Evolutionary conservation across 164 flowering plant species (phyloP), one percentile per base, ranked within the genome.

Genomic region (Piper longum): DNA sequence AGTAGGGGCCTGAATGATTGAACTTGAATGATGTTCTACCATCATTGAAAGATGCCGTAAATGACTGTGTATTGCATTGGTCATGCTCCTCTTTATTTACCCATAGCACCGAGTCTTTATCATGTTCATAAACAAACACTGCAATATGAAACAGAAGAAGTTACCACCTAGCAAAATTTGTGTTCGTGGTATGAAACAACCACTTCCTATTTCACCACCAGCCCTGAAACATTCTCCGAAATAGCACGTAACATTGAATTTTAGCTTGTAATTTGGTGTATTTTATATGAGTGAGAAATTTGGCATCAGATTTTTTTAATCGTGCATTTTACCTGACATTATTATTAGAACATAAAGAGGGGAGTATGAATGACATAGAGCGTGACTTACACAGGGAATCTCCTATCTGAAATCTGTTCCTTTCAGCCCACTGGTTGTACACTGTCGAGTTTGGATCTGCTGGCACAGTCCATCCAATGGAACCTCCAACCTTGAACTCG

Each of bases 391-490:
- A 67, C 16, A 92, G 64, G 9, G 98, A 80, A 70, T 87, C 96
- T 44, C 93, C 89, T 36, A 79, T 70, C 57, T 76, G 85, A 60
- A 92, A 91, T 14, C 96, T 68, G 54, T 68, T 72, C 19, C 36
- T 74, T 64, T 83, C 88, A 9, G 98, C 98, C 98, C 98, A 89
- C 64, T 84, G 81, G 66, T 82, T 83, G 61, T 70, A 86, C 48
- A 26, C 57, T 7, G n/a, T 17, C 0, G 76, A 45, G 54, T 64
- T 65, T 16, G 77, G 41, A 70, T 79, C 79, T 54, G 72, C 41
- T 8, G 93, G 85, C 56, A 78, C 80, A 60, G 70, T 64, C 96
- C 96, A 88, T 26, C 36, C 36, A 16, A 54, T 70, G 1, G 74
- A 13, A 48, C 82, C 87, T 54, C 96, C 96, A 39, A 86, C 86